Base-by-base conservation (phyloP, 1,284 basidiomycete species). In the Heterobasidion irregulare region DNA sequence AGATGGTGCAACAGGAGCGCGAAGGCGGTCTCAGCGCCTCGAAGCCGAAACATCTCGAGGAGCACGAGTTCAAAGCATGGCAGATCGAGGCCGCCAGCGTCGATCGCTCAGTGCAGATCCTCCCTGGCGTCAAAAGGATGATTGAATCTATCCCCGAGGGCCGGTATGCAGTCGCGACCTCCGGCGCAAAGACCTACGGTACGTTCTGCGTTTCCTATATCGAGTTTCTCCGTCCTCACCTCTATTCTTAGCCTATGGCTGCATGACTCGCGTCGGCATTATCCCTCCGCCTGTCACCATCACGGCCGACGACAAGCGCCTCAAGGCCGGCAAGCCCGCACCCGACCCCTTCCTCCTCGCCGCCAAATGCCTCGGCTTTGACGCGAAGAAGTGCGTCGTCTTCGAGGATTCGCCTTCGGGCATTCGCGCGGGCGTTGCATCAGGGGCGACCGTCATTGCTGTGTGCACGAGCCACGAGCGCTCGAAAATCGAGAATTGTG, bases 321-420 rank as follows among this genome's bases (percentile, higher is more conserved):
- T 84, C 60, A 80, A 80, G 64, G 79, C 79, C 0, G 81, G 82
- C 47, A 85, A 86, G 70, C 85, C 84, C 48, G 79, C 81, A 19
- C 84, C 84, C 6, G 84, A 88, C 66, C 86, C 86, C 1, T 89
- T 89, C 77, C 75, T 89, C 57, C 80, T 89, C 55, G 86, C 87
- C 5, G 87, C 87, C 5, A 68, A 82, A 60, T 83, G 85, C 65
- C 80, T 91, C 55, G 87, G 87, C 1, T 86, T 75, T 64, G 70
- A 75, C 13, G 75, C 82, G 13, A 68, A 70, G 54, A 73, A 75
- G 16, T 84, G 83, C 57, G 78, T 89, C 59, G 85, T 90, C 54
- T 86, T 89, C 60, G 87, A 89, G 65, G 86, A 88, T 68, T 87
- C 84, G 41, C 86, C 84, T 0, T 83, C 78, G 18, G 87, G 87